A percentile compares a stretch with the other conserved stretches of the same genome.
Conservation (phyloP, 2,329 filamentous ascomycete species). For the Claviceps capensis region DNA sequence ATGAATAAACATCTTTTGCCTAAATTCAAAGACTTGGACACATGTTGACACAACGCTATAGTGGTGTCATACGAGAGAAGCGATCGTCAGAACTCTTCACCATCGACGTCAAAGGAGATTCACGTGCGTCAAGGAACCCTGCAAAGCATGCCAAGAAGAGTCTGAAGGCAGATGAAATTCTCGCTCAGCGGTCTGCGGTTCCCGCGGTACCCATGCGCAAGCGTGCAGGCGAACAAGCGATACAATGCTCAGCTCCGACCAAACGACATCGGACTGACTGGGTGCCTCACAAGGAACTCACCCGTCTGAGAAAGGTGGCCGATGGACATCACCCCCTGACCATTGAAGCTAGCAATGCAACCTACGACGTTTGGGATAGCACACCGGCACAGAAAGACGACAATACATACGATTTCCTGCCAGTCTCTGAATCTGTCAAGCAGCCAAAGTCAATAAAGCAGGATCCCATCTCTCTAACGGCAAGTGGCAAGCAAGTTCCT, state of each 20-base stretch:
- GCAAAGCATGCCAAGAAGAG: conserved; percentile 58
- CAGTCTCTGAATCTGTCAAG: conserved; percentile 50
- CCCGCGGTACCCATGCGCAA: conserved; percentile 70
- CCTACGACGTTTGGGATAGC: conserved; percentile 67
- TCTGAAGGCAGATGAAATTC: conserved; percentile 84
- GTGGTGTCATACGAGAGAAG: conserved; percentile 77
- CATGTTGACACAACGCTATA: conserved; percentile 19
- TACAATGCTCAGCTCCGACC: conserved; percentile 56
- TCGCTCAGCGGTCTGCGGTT: conserved; percentile 69
- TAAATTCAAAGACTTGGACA: not conserved
- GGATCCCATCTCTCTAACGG: conserved; percentile 68
- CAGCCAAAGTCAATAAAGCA: conserved; percentile 63
- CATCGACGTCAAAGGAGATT: conserved; percentile 62
- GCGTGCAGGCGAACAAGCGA: conserved; percentile 53
- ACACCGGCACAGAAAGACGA: conserved; percentile 25
- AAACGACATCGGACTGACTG: conserved; percentile 71
- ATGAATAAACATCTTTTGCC: conserved; percentile 14
- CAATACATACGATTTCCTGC: conserved; percentile 42
- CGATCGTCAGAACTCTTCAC: conserved; percentile 72
- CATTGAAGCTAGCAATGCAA: conserved; percentile 43
- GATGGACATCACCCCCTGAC: conserved; percentile 50
- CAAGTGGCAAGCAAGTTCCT: conserved; percentile 64
- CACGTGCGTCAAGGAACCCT: conserved; percentile 47
- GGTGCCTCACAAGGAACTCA: conserved; percentile 73
- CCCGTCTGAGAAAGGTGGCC: conserved; percentile 64